These are phyloP conservation scores for Kappamyces sp. DNA, from an alignment of 192 early-diverging fungal species.

Conservation along the genomic window DNA sequence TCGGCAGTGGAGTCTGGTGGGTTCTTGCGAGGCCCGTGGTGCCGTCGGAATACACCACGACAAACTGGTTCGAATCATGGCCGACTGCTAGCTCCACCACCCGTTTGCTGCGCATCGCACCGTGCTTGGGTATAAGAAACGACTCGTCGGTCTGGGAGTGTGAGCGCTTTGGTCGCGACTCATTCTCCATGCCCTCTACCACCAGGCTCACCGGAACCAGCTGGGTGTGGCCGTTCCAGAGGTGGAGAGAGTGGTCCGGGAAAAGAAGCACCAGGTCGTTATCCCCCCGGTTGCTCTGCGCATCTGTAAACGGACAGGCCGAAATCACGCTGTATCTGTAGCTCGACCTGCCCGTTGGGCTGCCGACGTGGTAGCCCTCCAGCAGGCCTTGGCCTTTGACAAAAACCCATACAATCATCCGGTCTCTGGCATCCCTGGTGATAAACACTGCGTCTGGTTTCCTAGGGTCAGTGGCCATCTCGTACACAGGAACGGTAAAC, in stretches of 20 bases:
- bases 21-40: too few species aligned
- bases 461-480: not conserved
- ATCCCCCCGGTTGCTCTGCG: not conserved
- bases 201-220: not conserved
- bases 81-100: not conserved
- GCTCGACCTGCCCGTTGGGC: too few species aligned
- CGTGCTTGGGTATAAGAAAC: not conserved
- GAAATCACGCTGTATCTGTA: not conserved
- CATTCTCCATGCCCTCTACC: too few species aligned
- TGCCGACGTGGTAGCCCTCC: not conserved
- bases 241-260: not conserved
- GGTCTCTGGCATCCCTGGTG: not conserved
- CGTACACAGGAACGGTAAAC: not conserved
- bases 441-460: not conserved
- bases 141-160: not conserved
- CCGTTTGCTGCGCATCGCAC: not conserved
- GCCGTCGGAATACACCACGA: not conserved
- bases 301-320: not conserved
- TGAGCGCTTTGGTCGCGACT: not conserved
- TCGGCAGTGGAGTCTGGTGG: too few species aligned
- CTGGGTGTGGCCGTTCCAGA: not conserved
- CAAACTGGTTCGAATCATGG: not conserved
- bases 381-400: not conserved
- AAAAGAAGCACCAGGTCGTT: not conserved
- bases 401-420: not conserved